Evolutionary conservation across 75 land plant genomes (phyloP).

Genomic region (Pinus taeda): DNA sequence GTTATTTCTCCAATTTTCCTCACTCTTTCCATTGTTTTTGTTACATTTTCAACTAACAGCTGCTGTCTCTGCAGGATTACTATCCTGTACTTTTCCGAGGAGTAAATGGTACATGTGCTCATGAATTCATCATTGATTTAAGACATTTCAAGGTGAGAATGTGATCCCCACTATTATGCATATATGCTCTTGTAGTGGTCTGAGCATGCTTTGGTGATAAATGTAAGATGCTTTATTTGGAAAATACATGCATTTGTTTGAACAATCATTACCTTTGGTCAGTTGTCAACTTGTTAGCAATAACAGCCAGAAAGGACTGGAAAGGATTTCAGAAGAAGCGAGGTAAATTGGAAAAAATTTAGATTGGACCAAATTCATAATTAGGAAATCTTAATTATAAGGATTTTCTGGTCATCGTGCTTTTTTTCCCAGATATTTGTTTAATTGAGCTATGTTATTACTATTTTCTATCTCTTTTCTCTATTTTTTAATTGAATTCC

Average conservation of each 20-base stretch:
- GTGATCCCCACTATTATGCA: not conserved
- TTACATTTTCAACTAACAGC: not conserved
- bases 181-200: not conserved
- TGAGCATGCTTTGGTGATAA: not conserved
- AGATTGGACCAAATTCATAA: no score
- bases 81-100: conserved; percentile 97
- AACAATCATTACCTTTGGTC: no score
- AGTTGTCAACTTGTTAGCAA: no score
- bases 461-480: no score
- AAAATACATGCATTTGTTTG: not conserved
- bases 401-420: no score
- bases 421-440: no score
- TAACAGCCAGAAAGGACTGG: no score
- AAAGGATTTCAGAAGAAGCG: no score
- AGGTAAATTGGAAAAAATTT: no score
- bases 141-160: conserved; percentile 85
- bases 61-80: conserved; percentile 49
- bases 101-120: conserved; percentile 97
- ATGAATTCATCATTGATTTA: conserved; percentile 94
- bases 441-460: no score
- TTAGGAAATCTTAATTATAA: no score
- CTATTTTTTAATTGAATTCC: no score
- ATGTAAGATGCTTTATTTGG: not conserved
- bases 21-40: not conserved
- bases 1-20: conserved; percentile 1